Percentiles rank a stretch among this genome's conserved stretches.
Conservation (phyloP, 176 grass and related monocot species). For the Carex scoparia region DNA sequence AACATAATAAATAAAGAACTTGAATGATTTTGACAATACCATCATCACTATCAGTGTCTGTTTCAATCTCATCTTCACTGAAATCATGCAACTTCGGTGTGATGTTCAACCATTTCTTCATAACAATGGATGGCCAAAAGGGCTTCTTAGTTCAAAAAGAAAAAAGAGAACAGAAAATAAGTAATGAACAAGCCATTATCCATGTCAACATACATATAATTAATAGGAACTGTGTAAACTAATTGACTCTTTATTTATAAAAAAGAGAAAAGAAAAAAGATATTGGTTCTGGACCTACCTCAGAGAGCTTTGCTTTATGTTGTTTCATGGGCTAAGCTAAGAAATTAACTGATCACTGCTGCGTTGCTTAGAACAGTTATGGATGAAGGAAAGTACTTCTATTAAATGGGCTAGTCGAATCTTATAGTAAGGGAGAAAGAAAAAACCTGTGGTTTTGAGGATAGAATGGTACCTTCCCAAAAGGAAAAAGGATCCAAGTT, state of each 20-base stretch:
- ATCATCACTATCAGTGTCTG: constrained; percentile 46
- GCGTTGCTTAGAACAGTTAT: neutral
- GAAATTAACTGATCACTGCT: neutral
- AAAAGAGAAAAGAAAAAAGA: neutral
- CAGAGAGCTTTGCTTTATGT: constrained; percentile 42
- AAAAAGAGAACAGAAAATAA: neutral
- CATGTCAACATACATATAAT: neutral
- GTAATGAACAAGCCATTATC: constrained; percentile 2
- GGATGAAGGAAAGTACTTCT: neutral
- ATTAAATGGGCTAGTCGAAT: constrained; percentile 14
- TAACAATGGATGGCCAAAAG: constrained; percentile 52
- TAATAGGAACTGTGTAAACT: neutral
- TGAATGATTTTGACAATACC: constrained; percentile 18
- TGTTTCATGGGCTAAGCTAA: constrained; percentile 23
- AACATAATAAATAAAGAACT: constrained; percentile 20
- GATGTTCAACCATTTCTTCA: constrained; percentile 75
- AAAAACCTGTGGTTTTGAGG: constrained; percentile 18
- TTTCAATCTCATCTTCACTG: constrained; percentile 66
- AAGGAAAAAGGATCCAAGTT: constrained; percentile 12
- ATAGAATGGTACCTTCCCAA: neutral
- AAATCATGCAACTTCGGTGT: constrained; percentile 65
- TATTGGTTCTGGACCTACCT: constrained; percentile 23
- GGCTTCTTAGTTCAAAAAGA: constrained; percentile 20
- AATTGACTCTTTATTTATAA: neutral
- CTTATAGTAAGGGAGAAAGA: constrained; percentile 15